phyloP scores from a whole-genome alignment of 495 filamentous ascomycete genomes.

The Evansstolkia leycettana region DNA sequence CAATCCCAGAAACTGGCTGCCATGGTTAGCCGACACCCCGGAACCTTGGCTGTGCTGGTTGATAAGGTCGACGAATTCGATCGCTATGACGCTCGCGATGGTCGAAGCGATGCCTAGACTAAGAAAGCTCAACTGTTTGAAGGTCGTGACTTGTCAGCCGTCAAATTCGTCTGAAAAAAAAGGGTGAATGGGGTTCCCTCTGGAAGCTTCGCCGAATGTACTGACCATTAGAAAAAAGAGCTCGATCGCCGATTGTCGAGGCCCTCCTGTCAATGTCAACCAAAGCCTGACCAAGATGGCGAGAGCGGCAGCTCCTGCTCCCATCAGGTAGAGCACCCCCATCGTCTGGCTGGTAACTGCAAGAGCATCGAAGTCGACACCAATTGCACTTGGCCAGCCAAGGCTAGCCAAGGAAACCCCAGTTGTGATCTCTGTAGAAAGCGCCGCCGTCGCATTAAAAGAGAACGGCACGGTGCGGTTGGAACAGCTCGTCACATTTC shows the following conservation, averaged over 20 bases:
- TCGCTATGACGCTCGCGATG: slow-evolving; percentile 46
- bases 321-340: slow-evolving; percentile 55
- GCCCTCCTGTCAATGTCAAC: slow-evolving; percentile 4
- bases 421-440: slow-evolving; percentile 39
- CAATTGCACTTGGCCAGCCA: slow-evolving; percentile 49
- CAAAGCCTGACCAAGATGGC: slow-evolving; percentile 31
- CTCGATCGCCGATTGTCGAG: slow-evolving; percentile 14
- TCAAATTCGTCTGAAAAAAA: background rate
- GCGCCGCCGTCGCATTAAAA: slow-evolving; percentile 46
- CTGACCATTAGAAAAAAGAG: slow-evolving; percentile 21
- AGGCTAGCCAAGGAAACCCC: slow-evolving; percentile 44
- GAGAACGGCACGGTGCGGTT: slow-evolving; percentile 37
- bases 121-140: slow-evolving; percentile 30
- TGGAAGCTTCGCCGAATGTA: no score
- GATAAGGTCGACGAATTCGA: slow-evolving; percentile 43
- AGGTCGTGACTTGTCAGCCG: background rate
- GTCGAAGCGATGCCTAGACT: slow-evolving; percentile 48
- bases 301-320: slow-evolving; percentile 42
- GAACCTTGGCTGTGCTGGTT: slow-evolving; percentile 45
- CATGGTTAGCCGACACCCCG: slow-evolving; percentile 39
- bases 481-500: slow-evolving; percentile 51
- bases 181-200: no score
- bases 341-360: slow-evolving; percentile 36
- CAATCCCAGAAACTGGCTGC: slow-evolving; percentile 43
- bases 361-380: slow-evolving; percentile 43